Percentiles rank a stretch among this genome's conserved stretches.
Conservation (phyloP, 257 asterid species). For the Eucommia ulmoides region DNA sequence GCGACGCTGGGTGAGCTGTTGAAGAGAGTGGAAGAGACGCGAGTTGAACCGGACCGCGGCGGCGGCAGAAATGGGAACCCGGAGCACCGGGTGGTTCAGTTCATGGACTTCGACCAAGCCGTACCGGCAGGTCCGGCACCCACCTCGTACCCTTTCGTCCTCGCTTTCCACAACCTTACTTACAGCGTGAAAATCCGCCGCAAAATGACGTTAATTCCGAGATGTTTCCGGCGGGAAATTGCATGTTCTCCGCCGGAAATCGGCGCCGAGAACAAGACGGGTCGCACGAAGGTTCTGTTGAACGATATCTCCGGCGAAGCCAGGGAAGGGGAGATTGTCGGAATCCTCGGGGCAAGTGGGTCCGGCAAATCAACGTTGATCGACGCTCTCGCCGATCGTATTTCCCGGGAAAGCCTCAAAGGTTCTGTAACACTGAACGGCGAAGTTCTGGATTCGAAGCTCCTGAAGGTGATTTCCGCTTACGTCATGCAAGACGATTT, state of each 20-base stretch:
- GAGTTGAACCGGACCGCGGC: not conserved
- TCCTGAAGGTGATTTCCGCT: constrained; percentile 42
- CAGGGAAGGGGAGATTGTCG: constrained; percentile 46
- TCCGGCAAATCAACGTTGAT: constrained; percentile 52
- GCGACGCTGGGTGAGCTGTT: not conserved
- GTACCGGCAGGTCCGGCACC: no score
- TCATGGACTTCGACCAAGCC: no score
- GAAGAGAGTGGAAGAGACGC: not conserved
- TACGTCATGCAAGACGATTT: constrained; percentile 56
- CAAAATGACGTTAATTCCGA: constrained; percentile 8
- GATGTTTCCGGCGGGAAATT: not conserved
- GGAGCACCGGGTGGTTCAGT: not conserved
- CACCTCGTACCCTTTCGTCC: constrained; percentile 27
- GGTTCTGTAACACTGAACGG: constrained; percentile 38
- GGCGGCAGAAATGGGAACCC: not conserved
- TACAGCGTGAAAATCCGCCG: constrained; percentile 26
- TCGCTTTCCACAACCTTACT: constrained; percentile 40
- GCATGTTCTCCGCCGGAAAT: not conserved
- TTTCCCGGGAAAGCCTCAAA: constrained; percentile 35
- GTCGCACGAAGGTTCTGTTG: constrained; percentile 19
- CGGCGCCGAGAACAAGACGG: constrained; percentile 1
- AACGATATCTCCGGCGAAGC: constrained; percentile 44
- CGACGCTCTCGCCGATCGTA: constrained; percentile 43
- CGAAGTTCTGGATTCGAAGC: constrained; percentile 33
- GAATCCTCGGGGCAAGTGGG: constrained; percentile 56